Evolutionary conservation across 2,329 filamentous ascomycete genomes (phyloP), one percentile per base, ranked within the genome.

Genomic region (Trichoderma gracile): DNA sequence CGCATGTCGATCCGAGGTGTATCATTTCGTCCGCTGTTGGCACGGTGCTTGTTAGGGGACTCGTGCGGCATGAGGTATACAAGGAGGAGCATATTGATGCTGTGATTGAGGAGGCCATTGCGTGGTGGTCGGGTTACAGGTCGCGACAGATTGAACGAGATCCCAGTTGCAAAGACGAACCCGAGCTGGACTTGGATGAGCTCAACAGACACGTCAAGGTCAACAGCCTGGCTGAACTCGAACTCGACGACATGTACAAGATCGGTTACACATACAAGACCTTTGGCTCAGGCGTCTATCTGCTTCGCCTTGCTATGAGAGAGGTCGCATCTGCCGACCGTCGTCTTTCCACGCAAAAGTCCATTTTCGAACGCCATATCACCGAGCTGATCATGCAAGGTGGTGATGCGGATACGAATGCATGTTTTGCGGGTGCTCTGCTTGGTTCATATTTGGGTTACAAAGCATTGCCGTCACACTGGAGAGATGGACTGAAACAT

Each of bases 231-330:
- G 71, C 73, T 1, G 77, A 77, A 3, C 72, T 84, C 45, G 69
- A 79, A 53, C 71, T 84, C 19, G 82, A 84, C 65, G 78, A 81
- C 19, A 66, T 68, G 6, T 68, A 70, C 27, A 77, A 78, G 68
- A 83, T 84, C 52, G 82, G 83, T 3, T 84, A 84, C 65, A 81
- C 83, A 27, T 84, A 83, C 71, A 84, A 84, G 71, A 79, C 79
- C 5, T 77, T 85, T 14, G 82, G 82, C 0, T 76, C 80, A 0
- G 81, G 80, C 0, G 73, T 84, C 12, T 67, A 81, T 19, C 70
- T 78, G 12, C 71, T 84, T 9, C 75, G 82, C 2, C 68, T 78
- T 19, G 80, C 78, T 0, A 80, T 84, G 67, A 73, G 77, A 6
- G 72, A 72, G 57, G 63, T 73, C 15, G 67, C 66, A 5, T 65